Conservation (phyloP, 306 rosid species). For the Casuarina equisetifolia region DNA sequence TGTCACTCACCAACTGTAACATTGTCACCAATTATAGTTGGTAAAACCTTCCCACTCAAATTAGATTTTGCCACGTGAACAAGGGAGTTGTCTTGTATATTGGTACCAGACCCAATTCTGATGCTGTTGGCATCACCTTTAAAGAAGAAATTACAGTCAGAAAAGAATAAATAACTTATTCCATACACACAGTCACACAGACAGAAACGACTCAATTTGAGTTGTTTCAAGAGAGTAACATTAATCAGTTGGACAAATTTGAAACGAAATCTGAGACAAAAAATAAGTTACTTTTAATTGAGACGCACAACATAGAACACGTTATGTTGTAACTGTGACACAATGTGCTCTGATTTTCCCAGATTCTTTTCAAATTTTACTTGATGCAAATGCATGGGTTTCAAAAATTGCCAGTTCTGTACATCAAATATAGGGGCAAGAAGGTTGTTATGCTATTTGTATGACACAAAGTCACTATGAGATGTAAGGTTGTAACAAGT, state of each 20-base stretch:
- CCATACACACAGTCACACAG: background rate
- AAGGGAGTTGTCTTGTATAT: constrained; percentile 94
- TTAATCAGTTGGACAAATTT: background rate
- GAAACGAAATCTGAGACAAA: background rate
- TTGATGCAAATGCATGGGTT: background rate
- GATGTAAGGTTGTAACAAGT: background rate
- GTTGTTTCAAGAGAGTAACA: background rate
- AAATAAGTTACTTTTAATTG: background rate
- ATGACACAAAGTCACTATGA: background rate
- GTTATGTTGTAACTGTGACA: background rate
- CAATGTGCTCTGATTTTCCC: background rate
- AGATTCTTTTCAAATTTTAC: background rate
- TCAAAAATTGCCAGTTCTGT: background rate
- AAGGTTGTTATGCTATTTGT: background rate
- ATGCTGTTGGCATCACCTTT: constrained; percentile 59
- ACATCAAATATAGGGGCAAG: background rate
- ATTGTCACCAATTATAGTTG: constrained; percentile 83
- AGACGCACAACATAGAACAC: background rate
- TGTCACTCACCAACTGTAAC: constrained; percentile 85
- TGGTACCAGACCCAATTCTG: constrained; percentile 77
- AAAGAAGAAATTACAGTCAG: constrained; percentile 18
- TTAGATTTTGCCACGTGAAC: constrained; percentile 90
- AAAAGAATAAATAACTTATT: constrained; percentile 12
- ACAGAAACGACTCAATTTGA: background rate
- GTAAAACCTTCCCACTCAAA: constrained; percentile 86